A percentile compares a stretch with the other conserved stretches of the same genome.
Conservation (phyloP, 257 asterid species). For the Solanum sparsipilum region DNA sequence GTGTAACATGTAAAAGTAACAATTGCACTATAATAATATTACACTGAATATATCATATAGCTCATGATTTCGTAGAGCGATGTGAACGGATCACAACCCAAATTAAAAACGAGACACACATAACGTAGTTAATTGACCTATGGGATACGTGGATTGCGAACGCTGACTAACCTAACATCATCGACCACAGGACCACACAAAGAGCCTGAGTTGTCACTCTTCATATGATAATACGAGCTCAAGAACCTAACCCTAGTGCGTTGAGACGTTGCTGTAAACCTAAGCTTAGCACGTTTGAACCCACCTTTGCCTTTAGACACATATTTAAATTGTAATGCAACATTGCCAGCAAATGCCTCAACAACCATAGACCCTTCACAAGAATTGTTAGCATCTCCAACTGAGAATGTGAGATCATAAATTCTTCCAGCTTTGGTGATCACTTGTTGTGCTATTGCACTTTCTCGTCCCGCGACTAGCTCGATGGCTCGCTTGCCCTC, state of each 20-base stretch:
- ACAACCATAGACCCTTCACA: constrained; percentile 17
- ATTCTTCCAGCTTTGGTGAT: not conserved
- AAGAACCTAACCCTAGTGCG: constrained; percentile 12
- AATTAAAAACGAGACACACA: not conserved
- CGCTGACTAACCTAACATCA: constrained; percentile 6
- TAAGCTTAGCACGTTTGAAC: not conserved
- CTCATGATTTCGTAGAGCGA: not conserved
- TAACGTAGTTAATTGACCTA: not conserved
- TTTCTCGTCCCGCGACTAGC: constrained; percentile 17
- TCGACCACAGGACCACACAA: constrained; percentile 21
- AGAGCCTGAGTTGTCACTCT: constrained; percentile 12
- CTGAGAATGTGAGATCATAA: constrained; percentile 11
- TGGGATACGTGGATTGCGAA: not conserved
- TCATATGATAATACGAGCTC: constrained; percentile 20
- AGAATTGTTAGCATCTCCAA: constrained; percentile 19
- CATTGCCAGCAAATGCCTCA: constrained; percentile 10
- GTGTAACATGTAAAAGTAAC: not conserved
- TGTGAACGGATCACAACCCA: not conserved
- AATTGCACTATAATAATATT: not conserved
- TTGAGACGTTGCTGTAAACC: not conserved
- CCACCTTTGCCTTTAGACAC: constrained; percentile 14
- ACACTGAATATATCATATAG: not conserved
- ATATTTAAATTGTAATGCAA: not conserved
- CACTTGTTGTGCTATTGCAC: constrained; percentile 9
- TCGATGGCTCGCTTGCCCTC: constrained; percentile 16